Conservation (phyloP, 345 rosid genomes). For the Acer saccharum region DNA sequence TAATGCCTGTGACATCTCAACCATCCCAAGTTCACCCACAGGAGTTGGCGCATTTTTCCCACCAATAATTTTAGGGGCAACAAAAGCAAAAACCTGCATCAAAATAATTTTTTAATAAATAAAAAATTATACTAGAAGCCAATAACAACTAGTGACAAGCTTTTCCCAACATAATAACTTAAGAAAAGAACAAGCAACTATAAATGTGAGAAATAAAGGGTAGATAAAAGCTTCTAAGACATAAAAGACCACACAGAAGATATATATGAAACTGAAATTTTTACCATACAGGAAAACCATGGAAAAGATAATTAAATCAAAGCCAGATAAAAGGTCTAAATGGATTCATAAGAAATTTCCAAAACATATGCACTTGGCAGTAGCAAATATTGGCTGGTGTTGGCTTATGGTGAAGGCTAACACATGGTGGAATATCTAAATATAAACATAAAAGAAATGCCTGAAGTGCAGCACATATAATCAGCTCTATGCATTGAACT, state of each 20-base stretch:
- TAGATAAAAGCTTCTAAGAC: not conserved
- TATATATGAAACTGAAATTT: not conserved
- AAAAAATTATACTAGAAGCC: not conserved
- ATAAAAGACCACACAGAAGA: not conserved
- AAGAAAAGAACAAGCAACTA: not conserved
- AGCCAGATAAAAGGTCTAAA: not conserved
- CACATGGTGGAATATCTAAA: not conserved
- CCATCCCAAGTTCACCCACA: constrained; percentile 98
- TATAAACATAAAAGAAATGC: not conserved
- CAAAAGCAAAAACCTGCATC: constrained; percentile 80
- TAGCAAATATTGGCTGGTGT: not conserved
- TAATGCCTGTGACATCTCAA: constrained; percentile 96
- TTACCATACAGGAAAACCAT: not conserved
- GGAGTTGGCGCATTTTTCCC: constrained; percentile 90
- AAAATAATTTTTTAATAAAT: not conserved
- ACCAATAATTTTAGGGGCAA: constrained; percentile 95
- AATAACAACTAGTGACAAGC: not conserved
- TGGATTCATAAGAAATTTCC: not conserved
- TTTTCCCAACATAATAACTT: not conserved
- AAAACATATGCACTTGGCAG: not conserved
- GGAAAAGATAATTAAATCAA: not conserved
- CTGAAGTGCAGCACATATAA: not conserved
- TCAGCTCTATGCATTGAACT: not conserved
- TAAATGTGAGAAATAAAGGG: not conserved
- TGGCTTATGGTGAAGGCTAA: not conserved